These are phyloP conservation scores for Austropuccinia psidii DNA, from an alignment of 1,284 basidiomycete genomes.

Conservation along the genomic window DNA sequence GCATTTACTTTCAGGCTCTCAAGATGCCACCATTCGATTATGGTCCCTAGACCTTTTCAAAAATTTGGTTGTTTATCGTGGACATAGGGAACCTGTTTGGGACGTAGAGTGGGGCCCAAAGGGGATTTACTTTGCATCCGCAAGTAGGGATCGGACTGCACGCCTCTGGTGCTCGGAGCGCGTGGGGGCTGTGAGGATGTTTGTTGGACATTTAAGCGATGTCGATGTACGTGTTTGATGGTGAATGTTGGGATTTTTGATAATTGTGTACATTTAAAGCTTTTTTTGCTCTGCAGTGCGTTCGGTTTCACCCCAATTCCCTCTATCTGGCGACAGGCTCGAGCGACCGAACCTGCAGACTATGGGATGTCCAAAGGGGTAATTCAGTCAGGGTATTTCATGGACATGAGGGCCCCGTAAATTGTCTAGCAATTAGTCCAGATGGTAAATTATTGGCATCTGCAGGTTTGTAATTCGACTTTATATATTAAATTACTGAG, in stretches of 20 bases:
- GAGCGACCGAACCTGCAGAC: slow-evolving; percentile 83
- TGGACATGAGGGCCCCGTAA: slow-evolving; percentile 86
- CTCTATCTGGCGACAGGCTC: slow-evolving; percentile 95
- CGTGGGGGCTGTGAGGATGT: slow-evolving; percentile 76
- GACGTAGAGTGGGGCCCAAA: slow-evolving; percentile 97
- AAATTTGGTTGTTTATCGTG: slow-evolving; percentile 86
- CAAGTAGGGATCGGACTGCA: slow-evolving; percentile 85
- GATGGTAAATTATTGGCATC: slow-evolving; percentile 90
- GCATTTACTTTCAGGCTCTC: slow-evolving; percentile 84
- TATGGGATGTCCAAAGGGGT: slow-evolving; percentile 98
- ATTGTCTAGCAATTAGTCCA: slow-evolving; percentile 78
- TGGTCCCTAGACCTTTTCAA: slow-evolving; percentile 96
- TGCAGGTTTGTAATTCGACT: slow-evolving; percentile 57
- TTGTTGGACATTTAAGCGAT: slow-evolving; percentile 92
- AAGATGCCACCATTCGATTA: slow-evolving; percentile 79
- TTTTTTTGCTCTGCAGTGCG: slow-evolving; percentile 57
- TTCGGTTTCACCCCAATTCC: slow-evolving; percentile 95
- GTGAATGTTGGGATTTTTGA: slow-evolving; percentile 20
- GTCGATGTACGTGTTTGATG: slow-evolving; percentile 68
- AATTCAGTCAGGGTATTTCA: slow-evolving; percentile 89
- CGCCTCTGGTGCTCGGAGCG: slow-evolving; percentile 94
- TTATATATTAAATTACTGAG: too few relatives aligned
- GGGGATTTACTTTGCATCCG: slow-evolving; percentile 97
- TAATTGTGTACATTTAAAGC: slow-evolving; percentile 30
- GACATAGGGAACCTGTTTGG: slow-evolving; percentile 97